Evolutionary conservation across 2,329 filamentous ascomycete genomes (phyloP).

Genomic region (Penicillium capsulatum): DNA sequence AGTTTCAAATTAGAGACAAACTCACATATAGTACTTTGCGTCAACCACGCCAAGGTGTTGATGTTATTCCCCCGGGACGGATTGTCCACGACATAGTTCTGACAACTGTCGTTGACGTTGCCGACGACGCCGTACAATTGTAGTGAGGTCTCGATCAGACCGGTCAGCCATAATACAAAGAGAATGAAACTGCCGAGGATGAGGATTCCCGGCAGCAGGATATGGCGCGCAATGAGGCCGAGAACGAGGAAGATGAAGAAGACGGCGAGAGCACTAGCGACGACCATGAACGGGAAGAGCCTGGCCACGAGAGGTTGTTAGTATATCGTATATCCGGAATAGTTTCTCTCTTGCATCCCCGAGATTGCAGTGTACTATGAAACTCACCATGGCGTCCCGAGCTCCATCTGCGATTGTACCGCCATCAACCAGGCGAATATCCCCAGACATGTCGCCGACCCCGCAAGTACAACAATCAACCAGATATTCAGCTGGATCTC

Average conservation of each 20-base stretch:
- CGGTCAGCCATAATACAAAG: conserved; percentile 58
- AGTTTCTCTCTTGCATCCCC: no score
- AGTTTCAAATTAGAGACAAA: no score
- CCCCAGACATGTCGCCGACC: conserved; percentile 55
- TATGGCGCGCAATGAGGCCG: conserved; percentile 52
- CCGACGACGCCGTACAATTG: conserved; percentile 56
- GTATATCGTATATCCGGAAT: conserved; percentile 1
- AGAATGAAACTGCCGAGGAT: conserved; percentile 59
- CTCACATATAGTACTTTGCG: conserved; percentile 60
- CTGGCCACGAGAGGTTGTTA: conserved; percentile 35
- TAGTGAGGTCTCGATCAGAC: conserved; percentile 59
- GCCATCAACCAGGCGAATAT: conserved; percentile 59
- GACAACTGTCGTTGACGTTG: conserved; percentile 57
- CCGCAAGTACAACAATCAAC: conserved; percentile 59
- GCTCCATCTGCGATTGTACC: conserved; percentile 52
- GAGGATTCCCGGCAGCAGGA: conserved; percentile 56
- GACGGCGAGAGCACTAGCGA: conserved; percentile 53
- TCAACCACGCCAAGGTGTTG: conserved; percentile 58
- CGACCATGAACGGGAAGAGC: conserved; percentile 62
- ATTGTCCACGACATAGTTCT: conserved; percentile 52
- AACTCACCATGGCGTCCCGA: conserved; percentile 58
- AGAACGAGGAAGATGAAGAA: conserved; percentile 58
- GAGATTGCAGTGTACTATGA: not conserved
- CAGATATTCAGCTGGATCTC: conserved; percentile 62
- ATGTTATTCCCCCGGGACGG: conserved; percentile 46